Evolutionary conservation across 495 filamentous ascomycete genomes (phyloP).

Genomic region (Bathelium albidoporum): DNA sequence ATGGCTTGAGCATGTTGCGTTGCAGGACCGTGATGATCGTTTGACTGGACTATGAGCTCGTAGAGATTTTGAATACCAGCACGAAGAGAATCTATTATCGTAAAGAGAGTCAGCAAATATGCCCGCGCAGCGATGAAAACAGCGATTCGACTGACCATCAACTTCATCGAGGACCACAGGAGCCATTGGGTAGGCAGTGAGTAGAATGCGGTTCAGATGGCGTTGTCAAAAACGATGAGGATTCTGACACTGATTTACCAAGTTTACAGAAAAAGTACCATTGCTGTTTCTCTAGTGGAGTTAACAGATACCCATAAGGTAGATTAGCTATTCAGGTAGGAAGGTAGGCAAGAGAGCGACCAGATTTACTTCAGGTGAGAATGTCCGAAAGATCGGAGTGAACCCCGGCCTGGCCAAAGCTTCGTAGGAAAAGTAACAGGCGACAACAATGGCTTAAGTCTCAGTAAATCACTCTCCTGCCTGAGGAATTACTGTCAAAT

Average conservation of each 20-base stretch:
- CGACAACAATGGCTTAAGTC: background rate
- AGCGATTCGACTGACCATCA: slow-evolving; percentile 36
- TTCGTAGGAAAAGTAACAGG: background rate
- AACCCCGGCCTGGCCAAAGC: background rate
- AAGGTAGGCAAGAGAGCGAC: too few relatives aligned
- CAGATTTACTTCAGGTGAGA: too few relatives aligned
- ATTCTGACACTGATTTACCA: background rate
- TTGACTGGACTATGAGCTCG: slow-evolving; percentile 64
- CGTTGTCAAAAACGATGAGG: background rate
- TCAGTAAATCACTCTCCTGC: too few relatives aligned
- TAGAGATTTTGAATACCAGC: slow-evolving; percentile 78
- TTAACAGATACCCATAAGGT: too few relatives aligned
- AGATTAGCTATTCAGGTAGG: too few relatives aligned
- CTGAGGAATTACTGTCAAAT: too few relatives aligned
- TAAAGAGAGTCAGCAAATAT: background rate
- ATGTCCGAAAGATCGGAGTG: too few relatives aligned
- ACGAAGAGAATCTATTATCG: slow-evolving; percentile 8
- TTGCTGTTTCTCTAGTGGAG: too few relatives aligned
- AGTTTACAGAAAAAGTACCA: too few relatives aligned
- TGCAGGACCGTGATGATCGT: slow-evolving; percentile 56
- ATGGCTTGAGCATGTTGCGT: slow-evolving; percentile 50
- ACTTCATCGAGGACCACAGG: slow-evolving; percentile 38
- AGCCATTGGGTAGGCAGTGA: slow-evolving; percentile 29
- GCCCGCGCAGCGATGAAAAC: background rate
- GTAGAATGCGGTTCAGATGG: background rate